Evolutionary conservation across 2,329 filamentous ascomycete species (phyloP), one percentile per base, ranked within the genome.

Genomic region (Aspergillus novoparasiticus): DNA sequence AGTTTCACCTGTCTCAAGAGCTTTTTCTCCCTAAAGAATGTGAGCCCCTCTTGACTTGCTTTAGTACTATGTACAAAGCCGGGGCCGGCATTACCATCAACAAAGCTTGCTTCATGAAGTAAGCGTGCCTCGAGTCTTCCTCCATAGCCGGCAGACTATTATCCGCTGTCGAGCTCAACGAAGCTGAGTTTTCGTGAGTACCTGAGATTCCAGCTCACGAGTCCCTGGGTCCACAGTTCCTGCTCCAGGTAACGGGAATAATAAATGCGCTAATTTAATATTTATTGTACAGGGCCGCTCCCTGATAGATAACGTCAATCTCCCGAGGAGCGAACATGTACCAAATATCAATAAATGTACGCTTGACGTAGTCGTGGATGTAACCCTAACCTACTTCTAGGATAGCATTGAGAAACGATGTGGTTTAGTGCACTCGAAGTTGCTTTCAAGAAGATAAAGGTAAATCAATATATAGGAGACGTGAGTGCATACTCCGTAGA

Each of bases 1-100:
- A 1, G 96, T 98, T 81, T 99, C 95, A 71, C 96, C 94, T 65
- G 87, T 91, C 69, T 83, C 82, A 56, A 99, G 87, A 26, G 96
- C 95, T 68, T 93, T 86, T 72, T 94, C 90, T 63, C 93, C 95
- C 92, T 96, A 61, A 14, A 58, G 14, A 30, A 43, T 26, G 26
- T 58, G 54, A 59, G 43, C 34, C 59, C 58, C 32, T 59, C 45
- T 43, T 32, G 26, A 19, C 41, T 30, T 28, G n/a, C 51, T 14
- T 14, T 30, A 21, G 6, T 50, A 19, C 19, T 3, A 34, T 50
- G 26, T 45, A 51, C 26, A 16, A 21, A 41, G 6, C 39, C 39
- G 16, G n/a, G 39, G 58, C 23, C 59, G 30, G 14, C 19, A 48
- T 46, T 81, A 94, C 92, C 93, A 97, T 96, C 69, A 89, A 85